phyloP scores from a whole-genome alignment of 192 early-diverging fungal genomes.

The Backusella macrospora region DNA sequence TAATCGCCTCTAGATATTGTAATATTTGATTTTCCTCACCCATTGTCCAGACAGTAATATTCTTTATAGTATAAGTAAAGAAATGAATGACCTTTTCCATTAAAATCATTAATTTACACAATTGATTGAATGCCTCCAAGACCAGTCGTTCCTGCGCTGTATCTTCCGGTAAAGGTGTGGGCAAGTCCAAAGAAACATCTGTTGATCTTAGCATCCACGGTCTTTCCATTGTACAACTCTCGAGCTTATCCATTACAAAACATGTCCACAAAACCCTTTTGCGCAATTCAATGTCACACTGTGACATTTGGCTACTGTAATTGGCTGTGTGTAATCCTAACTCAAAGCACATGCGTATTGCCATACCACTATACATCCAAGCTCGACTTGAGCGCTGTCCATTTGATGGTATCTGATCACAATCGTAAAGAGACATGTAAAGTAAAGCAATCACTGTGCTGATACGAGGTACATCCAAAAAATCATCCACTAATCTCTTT shows the following conservation, averaged over 20 bases:
- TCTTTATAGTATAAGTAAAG: slow-evolving; percentile 21
- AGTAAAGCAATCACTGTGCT: slow-evolving; percentile 40
- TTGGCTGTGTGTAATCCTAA: slow-evolving; percentile 34
- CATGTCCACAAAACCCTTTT: slow-evolving; percentile 43
- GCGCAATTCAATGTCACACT: slow-evolving; percentile 41
- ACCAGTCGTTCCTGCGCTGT: slow-evolving; percentile 26
- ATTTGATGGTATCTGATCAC: neutral
- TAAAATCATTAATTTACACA: slow-evolving; percentile 34
- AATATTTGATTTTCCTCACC: slow-evolving; percentile 25
- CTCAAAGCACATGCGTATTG: slow-evolving; percentile 39
- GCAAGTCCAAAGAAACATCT: slow-evolving; percentile 32
- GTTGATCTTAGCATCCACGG: slow-evolving; percentile 32
- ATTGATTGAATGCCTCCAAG: slow-evolving; percentile 35
- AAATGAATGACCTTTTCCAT: slow-evolving; percentile 31
- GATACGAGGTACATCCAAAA: slow-evolving; percentile 41
- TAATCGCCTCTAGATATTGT: slow-evolving; percentile 28
- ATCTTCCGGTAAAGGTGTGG: slow-evolving; percentile 35
- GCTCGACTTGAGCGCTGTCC: slow-evolving; percentile 11
- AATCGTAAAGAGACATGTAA: slow-evolving; percentile 29
- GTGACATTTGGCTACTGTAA: slow-evolving; percentile 39
- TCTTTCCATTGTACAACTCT: slow-evolving; percentile 34
- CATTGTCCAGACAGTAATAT: slow-evolving; percentile 20
- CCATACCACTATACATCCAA: slow-evolving; percentile 44
- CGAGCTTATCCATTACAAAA: slow-evolving; percentile 40
- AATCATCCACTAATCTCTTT: slow-evolving; percentile 38